phyloP scores from a whole-genome alignment of 345 rosid species.

The Orychophragmus violaceus region DNA sequence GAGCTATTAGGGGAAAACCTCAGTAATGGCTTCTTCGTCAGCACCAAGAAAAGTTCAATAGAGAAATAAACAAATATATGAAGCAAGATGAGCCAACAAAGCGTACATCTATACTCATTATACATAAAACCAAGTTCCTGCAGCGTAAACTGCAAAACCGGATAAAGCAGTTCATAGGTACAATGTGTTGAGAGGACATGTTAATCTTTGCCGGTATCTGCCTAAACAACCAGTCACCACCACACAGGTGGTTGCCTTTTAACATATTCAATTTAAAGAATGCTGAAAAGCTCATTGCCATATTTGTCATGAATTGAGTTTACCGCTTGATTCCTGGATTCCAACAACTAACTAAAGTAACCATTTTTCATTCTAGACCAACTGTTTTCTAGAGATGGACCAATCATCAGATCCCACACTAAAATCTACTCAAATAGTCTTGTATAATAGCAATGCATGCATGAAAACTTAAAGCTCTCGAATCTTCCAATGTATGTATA shows the following conservation, averaged over 20 bases:
- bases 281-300: not conserved
- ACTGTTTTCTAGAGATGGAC: not conserved
- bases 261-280: not conserved
- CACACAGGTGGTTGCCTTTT: not conserved
- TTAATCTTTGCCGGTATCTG: no score
- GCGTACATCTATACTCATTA: not conserved
- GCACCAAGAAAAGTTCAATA: not conserved
- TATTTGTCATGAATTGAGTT: not conserved
- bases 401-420: no score
- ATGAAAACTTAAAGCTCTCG: not conserved
- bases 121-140: not conserved
- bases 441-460: no score
- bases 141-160: not conserved
- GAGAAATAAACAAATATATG: not conserved
- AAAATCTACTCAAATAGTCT: no score
- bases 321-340: conserved; percentile 4
- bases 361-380: not conserved
- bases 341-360: conserved; percentile 6
- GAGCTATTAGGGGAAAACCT: not conserved
- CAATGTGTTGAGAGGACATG: not conserved
- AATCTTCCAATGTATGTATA: no score
- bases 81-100: not conserved
- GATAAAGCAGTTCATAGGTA: not conserved
- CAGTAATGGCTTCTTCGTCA: not conserved
- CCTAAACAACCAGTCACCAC: no score